Percentiles rank a stretch among this genome's conserved stretches.
These are phyloP conservation scores for Aspergillus kassunensis DNA, from an alignment of 495 filamentous ascomycete genomes.

Conservation along the genomic window DNA sequence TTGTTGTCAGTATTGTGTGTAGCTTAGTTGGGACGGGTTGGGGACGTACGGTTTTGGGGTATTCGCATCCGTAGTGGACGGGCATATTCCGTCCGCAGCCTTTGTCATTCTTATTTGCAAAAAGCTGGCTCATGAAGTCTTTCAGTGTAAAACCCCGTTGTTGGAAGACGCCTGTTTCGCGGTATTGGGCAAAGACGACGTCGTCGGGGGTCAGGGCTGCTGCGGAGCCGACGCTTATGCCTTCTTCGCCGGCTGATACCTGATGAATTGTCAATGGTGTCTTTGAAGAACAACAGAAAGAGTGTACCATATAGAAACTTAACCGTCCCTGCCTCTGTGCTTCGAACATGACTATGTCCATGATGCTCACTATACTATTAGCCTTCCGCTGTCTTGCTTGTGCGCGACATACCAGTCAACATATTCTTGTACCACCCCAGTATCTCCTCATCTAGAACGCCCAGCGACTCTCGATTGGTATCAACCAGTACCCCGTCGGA, in stretches of 20 bases:
- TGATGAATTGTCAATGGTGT: constrained; percentile 14
- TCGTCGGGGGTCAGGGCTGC: constrained; percentile 78
- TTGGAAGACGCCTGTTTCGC: constrained; percentile 85
- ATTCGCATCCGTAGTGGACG: constrained; percentile 85
- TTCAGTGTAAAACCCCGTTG: constrained; percentile 83
- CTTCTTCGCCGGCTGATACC: constrained; percentile 93
- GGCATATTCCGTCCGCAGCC: constrained; percentile 95
- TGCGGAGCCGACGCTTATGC: constrained; percentile 82
- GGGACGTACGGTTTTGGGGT: constrained; percentile 69
- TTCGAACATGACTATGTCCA: constrained; percentile 94
- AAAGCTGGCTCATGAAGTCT: constrained; percentile 93
- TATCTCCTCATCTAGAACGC: constrained; percentile 66
- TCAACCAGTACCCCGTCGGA: constrained; percentile 78
- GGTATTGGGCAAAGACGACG: constrained; percentile 91
- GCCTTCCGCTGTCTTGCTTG: neutral
- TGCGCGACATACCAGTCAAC: constrained; percentile 47
- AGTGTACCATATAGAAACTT: constrained; percentile 87
- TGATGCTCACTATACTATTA: constrained; percentile 62
- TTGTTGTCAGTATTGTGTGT: constrained; percentile 2
- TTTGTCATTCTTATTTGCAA: constrained; percentile 78
- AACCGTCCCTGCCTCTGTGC: constrained; percentile 76
- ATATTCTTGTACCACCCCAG: constrained; percentile 64
- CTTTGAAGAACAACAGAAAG: neutral
- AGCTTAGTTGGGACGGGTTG: neutral
- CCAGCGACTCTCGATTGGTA: constrained; percentile 51